These are phyloP conservation scores for Acer negundo DNA, from an alignment of 345 rosid species.

Conservation along the genomic window DNA sequence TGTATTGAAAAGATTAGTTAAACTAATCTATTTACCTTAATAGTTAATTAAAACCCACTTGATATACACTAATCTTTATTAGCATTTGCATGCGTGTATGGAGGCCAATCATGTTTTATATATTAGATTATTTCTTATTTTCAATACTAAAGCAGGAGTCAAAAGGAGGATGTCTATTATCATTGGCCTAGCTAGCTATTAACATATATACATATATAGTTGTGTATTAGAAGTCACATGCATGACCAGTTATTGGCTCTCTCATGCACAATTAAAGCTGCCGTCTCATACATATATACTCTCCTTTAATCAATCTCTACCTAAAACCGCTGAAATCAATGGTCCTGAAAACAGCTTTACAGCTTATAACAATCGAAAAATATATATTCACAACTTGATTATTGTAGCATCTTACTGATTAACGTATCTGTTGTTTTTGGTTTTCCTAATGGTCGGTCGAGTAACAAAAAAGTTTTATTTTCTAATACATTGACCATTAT, in stretches of 20 bases:
- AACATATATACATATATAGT: background rate
- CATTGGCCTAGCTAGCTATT: conserved; percentile 1
- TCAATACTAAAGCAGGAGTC: background rate
- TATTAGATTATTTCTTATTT: background rate
- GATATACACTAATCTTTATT: background rate
- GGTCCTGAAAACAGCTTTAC: background rate
- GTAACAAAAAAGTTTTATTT: too few species aligned
- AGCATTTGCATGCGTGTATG: background rate
- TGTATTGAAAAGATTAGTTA: background rate
- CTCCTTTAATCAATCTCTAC: background rate
- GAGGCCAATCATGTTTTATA: background rate
- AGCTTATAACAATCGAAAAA: too few species aligned
- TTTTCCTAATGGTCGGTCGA: too few species aligned
- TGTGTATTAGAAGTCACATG: conserved; percentile 11
- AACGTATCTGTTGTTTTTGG: too few species aligned
- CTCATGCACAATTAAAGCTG: background rate
- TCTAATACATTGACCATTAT: too few species aligned
- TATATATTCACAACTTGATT: too few species aligned
- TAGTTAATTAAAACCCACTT: background rate
- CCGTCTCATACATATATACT: background rate
- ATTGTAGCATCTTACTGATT: too few species aligned
- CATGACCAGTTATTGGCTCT: background rate
- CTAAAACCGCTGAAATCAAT: background rate
- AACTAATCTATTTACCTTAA: background rate
- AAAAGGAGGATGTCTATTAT: background rate